These are phyloP conservation scores for Tagetes patula DNA, from an alignment of 129 eudicot genomes.

Conservation along the genomic window DNA sequence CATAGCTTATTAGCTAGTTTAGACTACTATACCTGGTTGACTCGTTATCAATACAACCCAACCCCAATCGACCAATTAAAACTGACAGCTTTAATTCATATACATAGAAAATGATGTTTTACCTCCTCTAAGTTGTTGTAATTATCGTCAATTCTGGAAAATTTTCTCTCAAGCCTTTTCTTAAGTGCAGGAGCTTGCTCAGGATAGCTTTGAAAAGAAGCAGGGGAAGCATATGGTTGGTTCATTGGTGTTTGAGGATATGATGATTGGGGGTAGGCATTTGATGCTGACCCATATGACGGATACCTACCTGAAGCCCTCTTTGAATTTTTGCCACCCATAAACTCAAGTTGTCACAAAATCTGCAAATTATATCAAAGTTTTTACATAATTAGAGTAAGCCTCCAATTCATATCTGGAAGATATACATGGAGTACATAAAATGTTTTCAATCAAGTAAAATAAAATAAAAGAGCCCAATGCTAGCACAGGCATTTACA, in stretches of 20 bases:
- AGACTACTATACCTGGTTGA: too few relatives aligned
- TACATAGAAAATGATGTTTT: slow-evolving; percentile 15
- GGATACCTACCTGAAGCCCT: slow-evolving; percentile 60
- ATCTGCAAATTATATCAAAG: slow-evolving; percentile 19
- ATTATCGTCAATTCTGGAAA: slow-evolving; percentile 68
- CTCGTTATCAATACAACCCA: too few relatives aligned
- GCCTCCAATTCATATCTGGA: neutral
- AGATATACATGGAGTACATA: neutral
- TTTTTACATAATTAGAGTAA: neutral
- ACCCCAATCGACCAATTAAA: too few relatives aligned
- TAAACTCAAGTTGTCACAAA: slow-evolving; percentile 32
- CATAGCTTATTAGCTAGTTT: too few relatives aligned
- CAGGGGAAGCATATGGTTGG: slow-evolving; percentile 51
- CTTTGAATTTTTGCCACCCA: slow-evolving; percentile 80
- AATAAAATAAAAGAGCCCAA: neutral
- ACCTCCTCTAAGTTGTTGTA: slow-evolving; percentile 75
- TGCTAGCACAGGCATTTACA: neutral
- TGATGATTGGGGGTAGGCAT: slow-evolving; percentile 45
- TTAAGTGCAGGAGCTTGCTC: slow-evolving; percentile 45
- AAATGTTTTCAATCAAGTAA: neutral
- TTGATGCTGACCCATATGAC: slow-evolving; percentile 58
- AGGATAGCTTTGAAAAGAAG: slow-evolving; percentile 47
- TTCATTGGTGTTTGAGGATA: slow-evolving; percentile 46
- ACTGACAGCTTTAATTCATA: slow-evolving; percentile 9
- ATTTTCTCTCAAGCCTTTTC: slow-evolving; percentile 64